Percentiles rank a stretch among this genome's conserved stretches.
These are phyloP conservation scores for Aechmea fasciata DNA, from an alignment of 176 grass and related monocot species.

Conservation along the genomic window DNA sequence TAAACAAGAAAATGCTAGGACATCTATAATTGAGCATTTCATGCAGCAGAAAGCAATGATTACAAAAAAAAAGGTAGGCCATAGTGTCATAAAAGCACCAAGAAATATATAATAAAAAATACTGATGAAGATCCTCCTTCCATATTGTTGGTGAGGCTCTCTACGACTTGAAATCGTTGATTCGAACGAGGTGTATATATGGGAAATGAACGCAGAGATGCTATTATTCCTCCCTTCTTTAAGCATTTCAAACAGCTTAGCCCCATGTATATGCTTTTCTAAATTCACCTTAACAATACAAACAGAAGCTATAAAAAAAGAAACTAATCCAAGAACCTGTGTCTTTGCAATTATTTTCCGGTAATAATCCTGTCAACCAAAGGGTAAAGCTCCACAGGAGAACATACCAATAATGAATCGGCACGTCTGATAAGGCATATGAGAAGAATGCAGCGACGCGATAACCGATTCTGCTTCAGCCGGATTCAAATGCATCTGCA, in stretches of 20 bases:
- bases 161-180: background rate
- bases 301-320: background rate
- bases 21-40: background rate
- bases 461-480: constrained; percentile 81
- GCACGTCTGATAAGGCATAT: constrained; percentile 88
- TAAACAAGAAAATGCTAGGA: background rate
- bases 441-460: constrained; percentile 52
- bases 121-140: background rate
- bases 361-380: constrained; percentile 1
- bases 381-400: constrained; percentile 2
- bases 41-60: background rate
- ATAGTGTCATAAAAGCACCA: background rate
- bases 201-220: background rate
- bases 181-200: background rate
- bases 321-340: background rate
- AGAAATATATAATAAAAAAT: background rate
- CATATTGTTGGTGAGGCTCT: background rate
- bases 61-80: background rate
- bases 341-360: background rate
- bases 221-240: background rate
- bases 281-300: background rate
- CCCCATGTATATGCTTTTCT: background rate
- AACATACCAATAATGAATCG: constrained; percentile 88
- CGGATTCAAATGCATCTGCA: constrained; percentile 86
- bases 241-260: background rate